Evolutionary conservation across 1,139 yeast species (phyloP).

Genomic region (Yamadazyma diospyri): DNA sequence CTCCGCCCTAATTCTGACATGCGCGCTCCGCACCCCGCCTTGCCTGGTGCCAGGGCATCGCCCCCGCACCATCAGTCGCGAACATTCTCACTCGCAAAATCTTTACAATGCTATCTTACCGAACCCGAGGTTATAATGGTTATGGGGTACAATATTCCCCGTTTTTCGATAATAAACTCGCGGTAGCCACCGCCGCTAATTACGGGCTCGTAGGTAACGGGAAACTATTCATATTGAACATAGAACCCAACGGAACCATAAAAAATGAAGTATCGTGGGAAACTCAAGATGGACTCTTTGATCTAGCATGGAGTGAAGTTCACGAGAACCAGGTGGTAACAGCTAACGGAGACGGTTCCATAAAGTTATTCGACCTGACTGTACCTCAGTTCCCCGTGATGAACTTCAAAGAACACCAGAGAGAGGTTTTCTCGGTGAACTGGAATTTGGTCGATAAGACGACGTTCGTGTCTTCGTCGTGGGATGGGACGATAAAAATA

Average conservation of each 20-base stretch:
- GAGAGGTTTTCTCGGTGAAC: conserved; percentile 83
- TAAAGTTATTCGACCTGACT: conserved; percentile 75
- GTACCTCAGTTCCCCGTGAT: conserved; percentile 69
- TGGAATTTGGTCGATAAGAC: conserved; percentile 84
- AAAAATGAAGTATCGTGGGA: conserved; percentile 61
- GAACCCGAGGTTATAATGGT: conserved; percentile 83
- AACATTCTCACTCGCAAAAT: no score
- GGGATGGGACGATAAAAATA: conserved; percentile 88
- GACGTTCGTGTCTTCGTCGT: conserved; percentile 71
- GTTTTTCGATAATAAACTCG: conserved; percentile 81
- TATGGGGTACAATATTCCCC: conserved; percentile 90
- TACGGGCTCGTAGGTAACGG: conserved; percentile 96
- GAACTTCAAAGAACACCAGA: conserved; percentile 72
- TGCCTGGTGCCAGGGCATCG: no score
- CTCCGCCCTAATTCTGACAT: no score
- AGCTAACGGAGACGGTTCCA: conserved; percentile 88
- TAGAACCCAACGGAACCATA: conserved; percentile 63
- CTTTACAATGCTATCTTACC: conserved; percentile 65
- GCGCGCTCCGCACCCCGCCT: no score
- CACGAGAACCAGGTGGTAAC: conserved; percentile 83
- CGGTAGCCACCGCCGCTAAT: conserved; percentile 88
- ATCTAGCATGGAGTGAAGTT: conserved; percentile 83
- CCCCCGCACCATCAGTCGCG: no score
- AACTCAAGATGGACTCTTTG: conserved; percentile 92
- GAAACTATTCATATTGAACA: conserved; percentile 63